Evolutionary conservation across 768 basidiomycete species (phyloP), one percentile per base, ranked within the genome.

Genomic region (Rhodosporidiobolus sp.): DNA sequence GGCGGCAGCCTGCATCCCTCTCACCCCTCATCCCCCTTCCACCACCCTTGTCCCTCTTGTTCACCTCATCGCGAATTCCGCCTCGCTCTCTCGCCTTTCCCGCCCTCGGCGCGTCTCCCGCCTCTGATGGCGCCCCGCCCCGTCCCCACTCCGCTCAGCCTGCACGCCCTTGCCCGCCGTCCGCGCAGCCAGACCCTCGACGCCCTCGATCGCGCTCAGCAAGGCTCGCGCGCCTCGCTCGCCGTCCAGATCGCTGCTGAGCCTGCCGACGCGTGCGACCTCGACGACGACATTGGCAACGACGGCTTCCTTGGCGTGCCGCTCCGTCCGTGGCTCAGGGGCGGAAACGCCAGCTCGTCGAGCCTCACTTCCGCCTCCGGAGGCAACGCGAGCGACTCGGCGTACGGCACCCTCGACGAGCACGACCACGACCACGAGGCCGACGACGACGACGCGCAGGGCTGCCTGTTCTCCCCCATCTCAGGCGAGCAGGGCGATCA

Each of bases 401-500:
- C 67, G 32, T 68, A 68, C n/a, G 67, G 67, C 24, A 68, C 67
- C 14, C 45, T 62, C 24, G 67, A 68, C 32, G 67, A 68, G 53
- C 32, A 26, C 45, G 59, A 43, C 8, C 38, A 60, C 19, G 30
- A 11, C 28, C 45, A 57, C 34, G 19, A 9, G 20, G 5, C 34
- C 10, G 56, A 57, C 56, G 56, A 46, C 17, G 46, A 20, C n/a
- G 59, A 28, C 19, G 45, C 5, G 5, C 17, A 28, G 16, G 45
- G 10, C 28, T 35, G 59, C 59, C 10, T 46, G 8, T 61, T 28
- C 26, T 22, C 59, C 34, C 2, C 17, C 10, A 10, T 17, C 26
- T 6, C 24, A n/a, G 30, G 10, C 7, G 34, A 35, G 20, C 49
- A 63, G 34, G 22, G 49, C 48, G 61, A 8, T 7, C 24, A n/a